Conservation (phyloP, 2,329 filamentous ascomycete genomes). For the Hymenoscyphus fraxineus region DNA sequence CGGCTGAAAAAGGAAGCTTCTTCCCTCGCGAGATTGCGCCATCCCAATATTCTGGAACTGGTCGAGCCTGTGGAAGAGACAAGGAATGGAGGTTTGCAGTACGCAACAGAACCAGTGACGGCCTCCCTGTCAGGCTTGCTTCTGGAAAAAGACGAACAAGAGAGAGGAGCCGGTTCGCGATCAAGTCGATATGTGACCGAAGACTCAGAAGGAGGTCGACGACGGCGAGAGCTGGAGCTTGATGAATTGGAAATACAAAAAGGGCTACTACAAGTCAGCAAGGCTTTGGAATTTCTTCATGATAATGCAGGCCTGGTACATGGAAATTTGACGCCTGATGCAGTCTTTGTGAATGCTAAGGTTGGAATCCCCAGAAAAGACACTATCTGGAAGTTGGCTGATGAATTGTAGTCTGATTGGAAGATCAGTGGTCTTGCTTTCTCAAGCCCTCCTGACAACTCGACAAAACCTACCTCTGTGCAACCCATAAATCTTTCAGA, state of each 20-base stretch:
- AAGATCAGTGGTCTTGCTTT: conserved; percentile 95
- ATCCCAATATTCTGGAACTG: conserved; percentile 88
- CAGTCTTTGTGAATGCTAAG: conserved; percentile 92
- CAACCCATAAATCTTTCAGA: conserved; percentile 79
- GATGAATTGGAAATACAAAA: conserved; percentile 98
- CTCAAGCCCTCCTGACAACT: conserved; percentile 74
- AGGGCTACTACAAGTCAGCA: conserved; percentile 85
- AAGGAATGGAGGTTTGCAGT: conserved; percentile 85
- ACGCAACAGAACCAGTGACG: conserved; percentile 88
- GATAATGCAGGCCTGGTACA: conserved; percentile 93
- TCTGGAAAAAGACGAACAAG: conserved; percentile 85
- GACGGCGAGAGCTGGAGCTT: conserved; percentile 80
- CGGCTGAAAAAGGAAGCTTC: conserved; percentile 88
- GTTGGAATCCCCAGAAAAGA: conserved; percentile 40
- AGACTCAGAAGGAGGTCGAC: conserved; percentile 67
- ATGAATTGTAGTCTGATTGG: conserved; percentile 75
- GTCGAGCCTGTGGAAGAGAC: conserved; percentile 96
- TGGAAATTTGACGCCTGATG: conserved; percentile 89
- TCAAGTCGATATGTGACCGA: conserved; percentile 78
- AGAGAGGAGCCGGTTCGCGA: conserved; percentile 66
- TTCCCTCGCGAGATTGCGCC: conserved; percentile 79
- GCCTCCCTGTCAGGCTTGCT: conserved; percentile 80
- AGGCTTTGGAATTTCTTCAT: conserved; percentile 91
- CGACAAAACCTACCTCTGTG: conserved; percentile 70
- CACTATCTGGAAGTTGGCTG: conserved; percentile 21